Base-by-base conservation (phyloP, 805 yeast genomes). In the Candida maltosa region DNA sequence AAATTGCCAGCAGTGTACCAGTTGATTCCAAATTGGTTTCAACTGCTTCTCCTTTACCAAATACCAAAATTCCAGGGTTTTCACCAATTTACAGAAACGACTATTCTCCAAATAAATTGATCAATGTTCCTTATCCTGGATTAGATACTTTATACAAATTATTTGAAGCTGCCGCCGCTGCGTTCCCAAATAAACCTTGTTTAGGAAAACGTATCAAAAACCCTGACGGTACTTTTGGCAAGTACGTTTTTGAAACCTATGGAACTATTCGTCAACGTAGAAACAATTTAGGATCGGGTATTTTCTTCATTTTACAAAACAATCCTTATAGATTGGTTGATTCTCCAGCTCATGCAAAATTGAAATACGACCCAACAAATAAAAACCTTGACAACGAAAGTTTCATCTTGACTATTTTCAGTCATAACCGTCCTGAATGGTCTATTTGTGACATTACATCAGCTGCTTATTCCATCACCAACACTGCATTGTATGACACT, bases 341-440 rank as follows among this genome's bases (percentile, higher is more conserved):
- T 17, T 47, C 52, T 16, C 49, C 41, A 11, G 39, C 47, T 16
- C 63, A 59, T 36, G 37, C 34, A 8, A 55, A 54, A 30, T 52
- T 65, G 31, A 44, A 42, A n/a, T 41, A 41, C 15, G 46, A 46
- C 16, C 40, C 40, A 6, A 43, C 39, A 1, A 27, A 26, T 14
- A 32, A 21, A 18, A 26, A n/a, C n/a, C n/a, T n/a, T n/a, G n/a
- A n/a, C n/a, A n/a, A n/a, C n/a, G 35, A 41, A 32, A 43, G 49
- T 4, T 80, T 78, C 46, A 60, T 79, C 25, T 70, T 80, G 30
- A 64, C 83, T 1, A 47, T 82, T 14, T 74, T 75, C 52, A 70
- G 83, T 16, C 64, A 69, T 14, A 82, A 82, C 52, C 64, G 78
- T 32, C 65, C 73, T 6, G 86, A 83, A 56, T 84, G 93, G 93